A percentile compares a stretch with the other conserved stretches of the same genome.
These are phyloP conservation scores for Phlebiopsis gigantea DNA, from an alignment of 768 basidiomycete species.

Conservation along the genomic window DNA sequence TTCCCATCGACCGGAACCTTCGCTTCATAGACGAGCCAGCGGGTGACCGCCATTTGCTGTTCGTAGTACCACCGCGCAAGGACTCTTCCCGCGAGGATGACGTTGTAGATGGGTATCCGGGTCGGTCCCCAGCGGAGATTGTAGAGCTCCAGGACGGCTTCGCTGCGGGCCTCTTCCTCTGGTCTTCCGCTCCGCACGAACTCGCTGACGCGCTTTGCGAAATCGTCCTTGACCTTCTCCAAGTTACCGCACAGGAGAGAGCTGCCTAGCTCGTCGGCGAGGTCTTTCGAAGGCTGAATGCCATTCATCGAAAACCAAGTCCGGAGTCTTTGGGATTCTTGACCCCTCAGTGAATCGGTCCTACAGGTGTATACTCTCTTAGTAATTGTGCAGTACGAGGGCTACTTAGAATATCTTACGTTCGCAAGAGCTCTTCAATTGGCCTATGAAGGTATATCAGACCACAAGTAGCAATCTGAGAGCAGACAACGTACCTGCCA, in stretches of 20 bases:
- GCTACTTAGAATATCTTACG: not conserved
- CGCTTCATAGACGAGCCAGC: constrained; percentile 28
- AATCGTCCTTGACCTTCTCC: constrained; percentile 23
- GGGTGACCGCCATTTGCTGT: constrained; percentile 27
- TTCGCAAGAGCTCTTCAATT: not conserved
- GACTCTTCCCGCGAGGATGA: constrained; percentile 28
- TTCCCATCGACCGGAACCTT: constrained; percentile 33
- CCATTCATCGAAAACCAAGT: constrained; percentile 29
- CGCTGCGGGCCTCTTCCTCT: constrained; percentile 12
- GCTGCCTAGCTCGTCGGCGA: constrained; percentile 27
- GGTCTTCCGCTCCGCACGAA: not conserved
- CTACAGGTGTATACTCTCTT: constrained; percentile 1
- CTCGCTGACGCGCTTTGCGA: constrained; percentile 17
- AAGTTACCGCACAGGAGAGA: constrained; percentile 25
- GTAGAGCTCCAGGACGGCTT: constrained; percentile 28
- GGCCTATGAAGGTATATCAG: not conserved
- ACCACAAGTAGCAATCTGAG: not conserved
- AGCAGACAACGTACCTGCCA: not conserved
- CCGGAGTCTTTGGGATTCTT: constrained; percentile 34
- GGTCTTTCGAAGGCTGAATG: constrained; percentile 32
- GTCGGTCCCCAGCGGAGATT: constrained; percentile 37
- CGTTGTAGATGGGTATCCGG: constrained; percentile 33
- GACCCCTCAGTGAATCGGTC: constrained; percentile 26
- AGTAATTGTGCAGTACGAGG: too few relatives aligned
- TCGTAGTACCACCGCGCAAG: constrained; percentile 20